A percentile compares a stretch with the other conserved stretches of the same genome.
Evolutionary conservation across 257 asterid genomes (phyloP).

Genomic region (Solanum dulcamara): DNA sequence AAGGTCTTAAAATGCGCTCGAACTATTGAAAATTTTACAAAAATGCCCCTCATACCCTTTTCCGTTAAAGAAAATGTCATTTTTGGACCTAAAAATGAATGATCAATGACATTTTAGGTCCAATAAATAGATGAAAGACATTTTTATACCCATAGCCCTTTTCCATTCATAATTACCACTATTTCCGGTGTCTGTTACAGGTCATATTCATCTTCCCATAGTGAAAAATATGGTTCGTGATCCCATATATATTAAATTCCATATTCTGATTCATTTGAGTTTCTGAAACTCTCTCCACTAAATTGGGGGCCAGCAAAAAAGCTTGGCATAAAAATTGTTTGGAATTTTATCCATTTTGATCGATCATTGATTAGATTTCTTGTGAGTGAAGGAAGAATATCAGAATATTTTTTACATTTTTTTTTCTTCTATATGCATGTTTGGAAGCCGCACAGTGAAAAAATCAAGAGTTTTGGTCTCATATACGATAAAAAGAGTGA

Average conservation of each 20-base stretch:
- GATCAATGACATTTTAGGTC: too few species aligned
- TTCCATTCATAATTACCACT: slow-evolving; percentile 4
- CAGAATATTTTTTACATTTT: not conserved
- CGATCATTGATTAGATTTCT: not conserved
- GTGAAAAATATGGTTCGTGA: not conserved
- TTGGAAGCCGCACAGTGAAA: not conserved
- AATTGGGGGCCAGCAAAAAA: slow-evolving; percentile 15
- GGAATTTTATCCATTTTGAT: slow-evolving; percentile 7
- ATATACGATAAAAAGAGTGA: not conserved
- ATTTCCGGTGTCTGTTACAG: not conserved
- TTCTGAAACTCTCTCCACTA: slow-evolving; percentile 25
- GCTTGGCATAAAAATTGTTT: slow-evolving; percentile 17
- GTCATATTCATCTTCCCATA: not conserved
- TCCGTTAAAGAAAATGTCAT: too few species aligned
- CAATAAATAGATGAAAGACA: too few species aligned
- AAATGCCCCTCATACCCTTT: too few species aligned
- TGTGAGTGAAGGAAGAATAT: not conserved
- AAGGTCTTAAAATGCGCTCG: too few species aligned
- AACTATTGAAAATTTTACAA: too few species aligned
- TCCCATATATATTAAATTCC: not conserved
- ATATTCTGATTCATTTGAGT: slow-evolving; percentile 10
- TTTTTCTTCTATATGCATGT: not conserved
- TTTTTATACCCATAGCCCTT: too few species aligned
- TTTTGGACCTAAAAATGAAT: too few species aligned
- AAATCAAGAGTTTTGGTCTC: not conserved